Conservation (phyloP, 2,329 filamentous ascomycete species). For the Lasiodiplodia gonubiensis region DNA sequence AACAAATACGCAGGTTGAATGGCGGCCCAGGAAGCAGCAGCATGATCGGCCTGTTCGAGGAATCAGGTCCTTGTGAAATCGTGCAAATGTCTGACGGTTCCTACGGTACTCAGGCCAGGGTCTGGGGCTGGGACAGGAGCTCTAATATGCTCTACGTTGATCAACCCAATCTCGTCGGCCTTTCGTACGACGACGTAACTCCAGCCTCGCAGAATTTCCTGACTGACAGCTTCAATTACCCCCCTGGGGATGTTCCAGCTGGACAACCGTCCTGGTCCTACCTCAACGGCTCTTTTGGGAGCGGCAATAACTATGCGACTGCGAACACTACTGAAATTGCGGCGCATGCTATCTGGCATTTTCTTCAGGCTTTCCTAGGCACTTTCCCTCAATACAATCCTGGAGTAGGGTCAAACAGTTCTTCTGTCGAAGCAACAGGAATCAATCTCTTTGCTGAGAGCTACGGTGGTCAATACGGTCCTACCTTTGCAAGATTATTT, state of each 20-base stretch:
- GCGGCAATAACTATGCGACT: constrained; percentile 56
- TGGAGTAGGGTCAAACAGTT: constrained; percentile 47
- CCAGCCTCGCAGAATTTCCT: constrained; percentile 52
- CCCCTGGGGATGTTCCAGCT: constrained; percentile 42
- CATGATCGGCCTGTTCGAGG: constrained; percentile 68
- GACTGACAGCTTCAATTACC: constrained; percentile 48
- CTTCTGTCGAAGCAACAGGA: constrained; percentile 53
- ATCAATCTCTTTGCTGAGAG: constrained; percentile 73
- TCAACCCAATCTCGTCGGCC: constrained; percentile 72
- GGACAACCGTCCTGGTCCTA: constrained; percentile 49
- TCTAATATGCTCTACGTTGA: constrained; percentile 66
- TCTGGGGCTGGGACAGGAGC: constrained; percentile 70
- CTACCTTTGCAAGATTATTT: constrained; percentile 64
- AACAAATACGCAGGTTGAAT: constrained; percentile 67
- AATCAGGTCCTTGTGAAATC: constrained; percentile 58
- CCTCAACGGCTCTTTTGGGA: constrained; percentile 70
- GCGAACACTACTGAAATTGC: constrained; percentile 63
- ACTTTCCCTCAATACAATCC: constrained; percentile 65
- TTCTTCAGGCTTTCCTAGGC: constrained; percentile 66
- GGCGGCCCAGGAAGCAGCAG: constrained; percentile 70
- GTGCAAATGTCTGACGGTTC: constrained; percentile 50
- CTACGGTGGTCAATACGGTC: constrained; percentile 74
- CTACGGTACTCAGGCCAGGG: constrained; percentile 62
- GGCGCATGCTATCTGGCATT: constrained; percentile 68
- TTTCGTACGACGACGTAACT: constrained; percentile 68